Evolutionary conservation across 2,329 filamentous ascomycete genomes (phyloP).

Genomic region (Fusarium musae): DNA sequence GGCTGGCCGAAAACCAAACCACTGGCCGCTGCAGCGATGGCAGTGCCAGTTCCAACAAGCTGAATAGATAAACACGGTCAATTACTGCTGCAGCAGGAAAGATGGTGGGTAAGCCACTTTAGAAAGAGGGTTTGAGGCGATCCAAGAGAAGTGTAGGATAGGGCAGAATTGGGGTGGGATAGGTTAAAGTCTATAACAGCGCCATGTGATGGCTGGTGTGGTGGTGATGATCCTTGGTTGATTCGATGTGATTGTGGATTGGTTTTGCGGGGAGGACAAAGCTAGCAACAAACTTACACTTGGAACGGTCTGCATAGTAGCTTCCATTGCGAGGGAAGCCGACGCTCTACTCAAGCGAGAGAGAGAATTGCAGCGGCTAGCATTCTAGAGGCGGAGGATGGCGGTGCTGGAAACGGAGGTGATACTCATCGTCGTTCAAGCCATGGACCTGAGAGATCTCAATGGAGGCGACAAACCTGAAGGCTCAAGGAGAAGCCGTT

Average conservation of each 20-base stretch:
- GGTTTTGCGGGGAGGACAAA: constrained; percentile 35
- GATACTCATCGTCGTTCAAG: constrained; percentile 47
- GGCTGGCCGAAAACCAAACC: constrained; percentile 69
- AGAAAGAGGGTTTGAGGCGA: constrained; percentile 35
- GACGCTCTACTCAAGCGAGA: constrained; percentile 53
- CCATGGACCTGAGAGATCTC: constrained; percentile 38
- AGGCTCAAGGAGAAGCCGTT: constrained; percentile 23
- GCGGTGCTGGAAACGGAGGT: constrained; percentile 43
- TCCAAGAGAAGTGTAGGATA: constrained; percentile 29
- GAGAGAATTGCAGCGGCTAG: constrained; percentile 49
- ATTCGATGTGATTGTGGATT: constrained; percentile 31
- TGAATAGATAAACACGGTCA: constrained; percentile 46
- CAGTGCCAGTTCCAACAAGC: constrained; percentile 71
- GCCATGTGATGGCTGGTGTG: constrained; percentile 36
- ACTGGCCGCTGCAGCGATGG: constrained; percentile 68
- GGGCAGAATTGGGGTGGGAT: constrained; percentile 30
- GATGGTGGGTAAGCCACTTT: constrained; percentile 29
- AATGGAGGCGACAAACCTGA: constrained; percentile 19
- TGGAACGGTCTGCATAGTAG: constrained; percentile 66
- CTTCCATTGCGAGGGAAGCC: constrained; percentile 48
- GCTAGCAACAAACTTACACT: constrained; percentile 55
- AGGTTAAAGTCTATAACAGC: constrained; percentile 41
- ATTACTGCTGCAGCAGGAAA: constrained; percentile 37
- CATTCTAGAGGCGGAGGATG: constrained; percentile 49
- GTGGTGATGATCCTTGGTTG: constrained; percentile 37